A percentile compares a stretch with the other conserved stretches of the same genome.
Conservation (phyloP, 306 rosid species). For the Morella rubra region DNA sequence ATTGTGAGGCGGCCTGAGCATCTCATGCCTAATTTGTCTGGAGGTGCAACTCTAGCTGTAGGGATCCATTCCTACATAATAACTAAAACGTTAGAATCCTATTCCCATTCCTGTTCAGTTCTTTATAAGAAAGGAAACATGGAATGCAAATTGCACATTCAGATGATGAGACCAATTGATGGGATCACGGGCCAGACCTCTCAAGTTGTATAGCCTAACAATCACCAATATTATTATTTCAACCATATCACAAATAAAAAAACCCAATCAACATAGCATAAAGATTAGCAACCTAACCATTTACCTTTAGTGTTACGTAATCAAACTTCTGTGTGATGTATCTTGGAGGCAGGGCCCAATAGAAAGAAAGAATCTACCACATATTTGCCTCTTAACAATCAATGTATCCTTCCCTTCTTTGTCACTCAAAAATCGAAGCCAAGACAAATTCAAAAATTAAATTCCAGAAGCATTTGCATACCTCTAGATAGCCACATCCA, state of each 20-base stretch:
- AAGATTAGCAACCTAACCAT: not conserved
- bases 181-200: not conserved
- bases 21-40: conserved; percentile 71
- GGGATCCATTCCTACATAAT: conserved; percentile 79
- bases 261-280: not conserved
- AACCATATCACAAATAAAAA: not conserved
- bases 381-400: conserved; percentile 1
- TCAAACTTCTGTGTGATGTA: conserved; percentile 3
- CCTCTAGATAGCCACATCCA: conserved; percentile 57
- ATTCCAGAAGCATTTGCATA: conserved; percentile 26
- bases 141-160: conserved; percentile 7
- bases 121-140: conserved; percentile 21
- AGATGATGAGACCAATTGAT: not conserved
- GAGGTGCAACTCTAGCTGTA: conserved; percentile 58
- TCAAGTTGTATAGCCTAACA: not conserved
- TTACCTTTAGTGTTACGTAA: not conserved
- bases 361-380: not conserved
- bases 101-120: conserved; percentile 18
- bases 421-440: not conserved
- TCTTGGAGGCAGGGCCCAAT: not conserved
- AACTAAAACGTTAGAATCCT: conserved; percentile 14
- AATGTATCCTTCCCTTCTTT: not conserved
- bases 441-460: conserved; percentile 16
- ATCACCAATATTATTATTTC: conserved; percentile 1
- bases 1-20: conserved; percentile 65